Percentiles rank a stretch among this genome's conserved stretches.
These are phyloP conservation scores for Symmetrospora coprosmae DNA, from an alignment of 768 basidiomycete genomes.

Conservation along the genomic window DNA sequence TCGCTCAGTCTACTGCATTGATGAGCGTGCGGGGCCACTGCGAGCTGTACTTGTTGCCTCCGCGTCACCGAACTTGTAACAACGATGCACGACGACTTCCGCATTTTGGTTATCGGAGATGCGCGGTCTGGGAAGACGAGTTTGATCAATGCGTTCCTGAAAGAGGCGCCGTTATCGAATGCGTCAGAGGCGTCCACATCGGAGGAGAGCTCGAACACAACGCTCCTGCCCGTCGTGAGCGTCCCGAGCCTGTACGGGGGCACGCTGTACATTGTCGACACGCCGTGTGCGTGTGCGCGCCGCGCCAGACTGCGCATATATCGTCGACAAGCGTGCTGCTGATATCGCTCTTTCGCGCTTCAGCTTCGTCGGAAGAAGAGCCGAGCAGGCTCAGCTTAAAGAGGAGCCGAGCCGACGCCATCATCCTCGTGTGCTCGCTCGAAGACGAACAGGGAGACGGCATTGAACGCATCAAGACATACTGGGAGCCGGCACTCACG, in stretches of 20 bases:
- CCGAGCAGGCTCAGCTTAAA: background rate
- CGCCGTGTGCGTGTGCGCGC: background rate
- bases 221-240: constrained; percentile 10
- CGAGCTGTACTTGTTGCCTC: no score
- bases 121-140: constrained; percentile 3
- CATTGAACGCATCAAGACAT: background rate
- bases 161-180: background rate
- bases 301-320: background rate
- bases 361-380: no score
- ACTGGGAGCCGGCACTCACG: background rate
- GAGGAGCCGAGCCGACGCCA: constrained; percentile 1
- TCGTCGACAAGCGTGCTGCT: background rate
- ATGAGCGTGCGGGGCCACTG: no score
- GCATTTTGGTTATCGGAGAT: constrained; percentile 10
- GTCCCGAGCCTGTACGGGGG: background rate
- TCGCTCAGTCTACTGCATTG: no score
- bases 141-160: constrained; percentile 14
- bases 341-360: no score
- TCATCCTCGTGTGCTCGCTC: background rate
- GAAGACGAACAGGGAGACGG: background rate
- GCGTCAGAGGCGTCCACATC: background rate
- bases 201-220: background rate
- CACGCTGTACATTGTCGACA: constrained; percentile 16
- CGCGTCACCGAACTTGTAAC: no score
- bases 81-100: no score